Evolutionary conservation across 2,329 filamentous ascomycete species (phyloP).

Genomic region (Parascedosporium putredinis): DNA sequence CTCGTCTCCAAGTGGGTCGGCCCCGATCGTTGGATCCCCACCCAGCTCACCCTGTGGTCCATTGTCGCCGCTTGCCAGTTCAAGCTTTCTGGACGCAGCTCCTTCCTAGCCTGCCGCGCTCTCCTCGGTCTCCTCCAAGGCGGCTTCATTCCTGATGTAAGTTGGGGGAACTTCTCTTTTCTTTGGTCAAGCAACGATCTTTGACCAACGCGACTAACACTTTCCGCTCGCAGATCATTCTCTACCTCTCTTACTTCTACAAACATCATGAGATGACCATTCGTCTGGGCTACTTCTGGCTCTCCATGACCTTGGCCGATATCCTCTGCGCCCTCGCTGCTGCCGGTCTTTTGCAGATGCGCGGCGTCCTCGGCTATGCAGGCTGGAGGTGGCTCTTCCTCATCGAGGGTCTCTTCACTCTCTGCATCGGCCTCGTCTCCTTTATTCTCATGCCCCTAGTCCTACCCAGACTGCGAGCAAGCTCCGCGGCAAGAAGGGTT

Average conservation of each 20-base stretch:
- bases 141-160: slow-evolving; percentile 34
- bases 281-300: slow-evolving; percentile 30
- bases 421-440: slow-evolving; percentile 38
- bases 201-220: background rate
- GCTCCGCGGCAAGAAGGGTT: slow-evolving; percentile 43
- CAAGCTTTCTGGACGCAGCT: slow-evolving; percentile 25
- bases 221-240: slow-evolving; percentile 15
- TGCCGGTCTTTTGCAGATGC: slow-evolving; percentile 28
- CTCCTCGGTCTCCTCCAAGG: slow-evolving; percentile 32
- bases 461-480: slow-evolving; percentile 41
- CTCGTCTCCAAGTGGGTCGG: slow-evolving; percentile 47
- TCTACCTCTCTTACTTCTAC: slow-evolving; percentile 34
- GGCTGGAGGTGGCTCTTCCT: slow-evolving; percentile 43
- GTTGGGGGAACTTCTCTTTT: slow-evolving; percentile 12
- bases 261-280: slow-evolving; percentile 28
- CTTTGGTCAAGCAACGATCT: background rate
- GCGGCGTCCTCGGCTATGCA: slow-evolving; percentile 23
- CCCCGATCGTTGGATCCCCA: slow-evolving; percentile 49
- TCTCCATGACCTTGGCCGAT: slow-evolving; percentile 27
- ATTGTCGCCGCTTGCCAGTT: slow-evolving; percentile 38
- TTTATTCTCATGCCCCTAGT: slow-evolving; percentile 45
- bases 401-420: slow-evolving; percentile 37
- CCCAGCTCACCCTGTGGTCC: slow-evolving; percentile 47
- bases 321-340: slow-evolving; percentile 28
- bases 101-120: slow-evolving; percentile 27